Evolutionary conservation across 345 rosid genomes (phyloP).

Genomic region (Geranium brycei): DNA sequence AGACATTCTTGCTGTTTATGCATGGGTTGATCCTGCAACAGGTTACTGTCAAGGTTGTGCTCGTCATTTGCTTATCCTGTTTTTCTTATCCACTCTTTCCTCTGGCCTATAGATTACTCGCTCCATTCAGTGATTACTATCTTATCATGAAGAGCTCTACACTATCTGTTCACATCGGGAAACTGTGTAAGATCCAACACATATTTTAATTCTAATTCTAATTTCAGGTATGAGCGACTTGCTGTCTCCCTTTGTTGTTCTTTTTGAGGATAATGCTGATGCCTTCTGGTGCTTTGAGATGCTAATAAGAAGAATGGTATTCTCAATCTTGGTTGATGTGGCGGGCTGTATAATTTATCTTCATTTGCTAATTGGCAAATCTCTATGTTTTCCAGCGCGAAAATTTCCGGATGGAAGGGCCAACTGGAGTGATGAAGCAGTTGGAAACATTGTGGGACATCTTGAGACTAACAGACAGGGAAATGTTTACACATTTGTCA

Average conservation of each 20-base stretch:
- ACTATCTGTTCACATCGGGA: too few species aligned
- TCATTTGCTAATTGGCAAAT: constrained; percentile 15
- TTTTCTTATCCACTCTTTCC: background rate
- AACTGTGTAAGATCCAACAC: background rate
- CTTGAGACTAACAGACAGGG: constrained; percentile 66
- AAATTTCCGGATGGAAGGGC: constrained; percentile 87
- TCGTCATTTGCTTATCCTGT: background rate
- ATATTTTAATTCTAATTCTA: constrained; percentile 10
- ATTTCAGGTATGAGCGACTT: constrained; percentile 85
- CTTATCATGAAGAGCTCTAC: too few species aligned
- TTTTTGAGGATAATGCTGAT: constrained; percentile 84
- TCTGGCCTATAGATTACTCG: background rate
- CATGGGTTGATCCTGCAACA: constrained; percentile 91
- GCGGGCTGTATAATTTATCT: constrained; percentile 7
- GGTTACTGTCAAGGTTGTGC: constrained; percentile 91
- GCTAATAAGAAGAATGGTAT: constrained; percentile 91
- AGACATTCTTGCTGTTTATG: constrained; percentile 90
- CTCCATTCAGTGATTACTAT: background rate
- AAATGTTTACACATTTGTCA: constrained; percentile 63
- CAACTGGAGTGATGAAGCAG: constrained; percentile 87
- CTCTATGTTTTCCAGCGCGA: constrained; percentile 41
- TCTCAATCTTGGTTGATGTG: constrained; percentile 5
- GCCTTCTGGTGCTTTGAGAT: constrained; percentile 99
- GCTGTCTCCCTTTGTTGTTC: constrained; percentile 82
- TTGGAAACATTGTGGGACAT: constrained; percentile 73